Evolutionary conservation across 1,284 basidiomycete species (phyloP).

Genomic region (Blastosporella zonata): DNA sequence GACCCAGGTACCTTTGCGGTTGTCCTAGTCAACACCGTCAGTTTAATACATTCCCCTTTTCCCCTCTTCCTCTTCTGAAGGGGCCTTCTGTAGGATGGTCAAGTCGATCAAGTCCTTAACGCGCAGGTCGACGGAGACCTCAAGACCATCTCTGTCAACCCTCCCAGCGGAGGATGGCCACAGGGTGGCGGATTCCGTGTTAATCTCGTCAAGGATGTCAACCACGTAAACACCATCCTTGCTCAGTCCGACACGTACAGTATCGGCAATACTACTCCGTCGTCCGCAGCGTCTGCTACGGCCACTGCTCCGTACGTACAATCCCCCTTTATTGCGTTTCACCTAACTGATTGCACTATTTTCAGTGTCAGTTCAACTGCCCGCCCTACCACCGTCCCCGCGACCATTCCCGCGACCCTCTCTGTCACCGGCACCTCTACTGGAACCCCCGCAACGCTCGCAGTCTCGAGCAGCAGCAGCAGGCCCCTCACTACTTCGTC

Average conservation of each 20-base stretch:
- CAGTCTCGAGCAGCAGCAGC: conserved; percentile 4
- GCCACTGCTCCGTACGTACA: conserved; percentile 11
- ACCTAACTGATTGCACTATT: background rate
- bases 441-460: conserved; percentile 16
- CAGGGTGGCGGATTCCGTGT: conserved; percentile 57
- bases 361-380: background rate
- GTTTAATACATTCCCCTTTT: background rate
- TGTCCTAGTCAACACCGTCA: conserved; percentile 61
- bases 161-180: conserved; percentile 60
- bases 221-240: conserved; percentile 46
- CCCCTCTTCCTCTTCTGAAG: conserved; percentile 14
- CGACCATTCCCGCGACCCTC: conserved; percentile 7
- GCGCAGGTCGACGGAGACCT: conserved; percentile 46
- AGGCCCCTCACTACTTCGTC: conserved; percentile 18
- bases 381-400: conserved; percentile 9
- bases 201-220: conserved; percentile 58
- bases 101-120: conserved; percentile 41
- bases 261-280: conserved; percentile 35
- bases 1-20: conserved; percentile 58
- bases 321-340: background rate
- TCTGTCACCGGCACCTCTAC: conserved; percentile 18
- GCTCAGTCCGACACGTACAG: conserved; percentile 64
- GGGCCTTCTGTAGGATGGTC: conserved; percentile 26
- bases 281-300: conserved; percentile 12
- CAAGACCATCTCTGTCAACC: conserved; percentile 35